phyloP scores from a whole-genome alignment of 768 basidiomycete genomes.

The Plicaturopsis crispa region DNA sequence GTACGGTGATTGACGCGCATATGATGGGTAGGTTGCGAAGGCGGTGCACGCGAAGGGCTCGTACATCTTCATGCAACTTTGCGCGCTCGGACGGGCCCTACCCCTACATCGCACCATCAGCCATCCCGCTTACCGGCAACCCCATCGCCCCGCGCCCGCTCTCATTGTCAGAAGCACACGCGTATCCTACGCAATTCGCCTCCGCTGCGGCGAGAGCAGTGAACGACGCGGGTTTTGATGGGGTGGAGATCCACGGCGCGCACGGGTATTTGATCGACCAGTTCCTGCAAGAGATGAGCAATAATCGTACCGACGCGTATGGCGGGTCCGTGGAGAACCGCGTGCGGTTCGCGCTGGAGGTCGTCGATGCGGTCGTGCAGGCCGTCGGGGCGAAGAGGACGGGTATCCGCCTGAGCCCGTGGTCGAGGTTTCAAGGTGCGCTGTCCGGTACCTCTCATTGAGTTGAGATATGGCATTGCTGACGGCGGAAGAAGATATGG shows the following conservation, averaged over 20 bases:
- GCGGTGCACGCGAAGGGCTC: constrained; percentile 35
- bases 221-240: constrained; percentile 50
- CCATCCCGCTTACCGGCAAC: constrained; percentile 9
- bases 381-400: constrained; percentile 36
- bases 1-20: background rate
- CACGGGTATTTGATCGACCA: constrained; percentile 36
- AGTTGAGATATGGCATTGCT: too few species aligned
- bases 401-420: constrained; percentile 37
- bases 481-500: constrained; percentile 25
- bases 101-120: constrained; percentile 20
- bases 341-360: constrained; percentile 38
- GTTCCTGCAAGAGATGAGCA: constrained; percentile 36
- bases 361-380: constrained; percentile 33
- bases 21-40: constrained; percentile 25
- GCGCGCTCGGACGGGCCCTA: constrained; percentile 31
- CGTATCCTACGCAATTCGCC: constrained; percentile 31
- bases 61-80: constrained; percentile 37
- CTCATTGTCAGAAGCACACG: constrained; percentile 26
- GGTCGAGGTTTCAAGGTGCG: constrained; percentile 25
- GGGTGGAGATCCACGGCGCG: constrained; percentile 29
- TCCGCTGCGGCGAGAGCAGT: constrained; percentile 38
- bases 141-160: constrained; percentile 19
- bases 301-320: constrained; percentile 45
- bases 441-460: background rate
- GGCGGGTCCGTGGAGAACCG: constrained; percentile 49